Evolutionary conservation across 352 stramenopile species (phyloP), one percentile per base, ranked within the genome.

Genomic region (Globisporangium irregulare): DNA sequence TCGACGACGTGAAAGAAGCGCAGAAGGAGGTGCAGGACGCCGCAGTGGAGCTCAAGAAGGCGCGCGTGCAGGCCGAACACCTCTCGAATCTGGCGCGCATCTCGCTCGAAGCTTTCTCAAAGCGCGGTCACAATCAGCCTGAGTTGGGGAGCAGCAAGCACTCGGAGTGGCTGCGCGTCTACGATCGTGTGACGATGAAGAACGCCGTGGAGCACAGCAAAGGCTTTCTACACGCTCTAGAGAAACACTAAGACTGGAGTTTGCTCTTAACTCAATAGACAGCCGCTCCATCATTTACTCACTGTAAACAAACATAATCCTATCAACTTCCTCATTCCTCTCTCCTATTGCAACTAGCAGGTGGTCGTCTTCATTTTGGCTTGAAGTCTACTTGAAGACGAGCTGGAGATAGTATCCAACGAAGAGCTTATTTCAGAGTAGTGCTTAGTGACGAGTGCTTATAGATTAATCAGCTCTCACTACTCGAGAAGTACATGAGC

Each of bases 1-100:
- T 89, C 62, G 87, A 94, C 58, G 86, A 94, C 27, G 84, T 92
- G 24, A 89, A 92, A 55, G 78, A 84, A 7, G 84, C 83, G 0
- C 81, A 94, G 59, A 93, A 91, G 34, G 79, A 91, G 24, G 80
- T 92, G 4, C 78, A 82, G 0, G 75, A 88, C 24, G 84, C 87
- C 43, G 76, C 84, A 0, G 72, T 80, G n/a, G 80, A 90, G 61
- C 77, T 95, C 57, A 92, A 90, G 70, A 83, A 92, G 32, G 86
- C 86, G 24, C 80, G 86, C 3, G 73, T 88, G 7, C 81, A 90
- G 64, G 86, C 87, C 24, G 87, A 95, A 67, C 79, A 82, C 38
- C 71, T 93, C 22, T 91, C 84, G 8, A 92, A 90, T 56, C 64
- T 93, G 34, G 81, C 84, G n/a, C 82, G 84, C 24, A 73, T 85